These are phyloP conservation scores for Lactifluus rugatus DNA, from an alignment of 768 basidiomycete genomes.

Conservation along the genomic window DNA sequence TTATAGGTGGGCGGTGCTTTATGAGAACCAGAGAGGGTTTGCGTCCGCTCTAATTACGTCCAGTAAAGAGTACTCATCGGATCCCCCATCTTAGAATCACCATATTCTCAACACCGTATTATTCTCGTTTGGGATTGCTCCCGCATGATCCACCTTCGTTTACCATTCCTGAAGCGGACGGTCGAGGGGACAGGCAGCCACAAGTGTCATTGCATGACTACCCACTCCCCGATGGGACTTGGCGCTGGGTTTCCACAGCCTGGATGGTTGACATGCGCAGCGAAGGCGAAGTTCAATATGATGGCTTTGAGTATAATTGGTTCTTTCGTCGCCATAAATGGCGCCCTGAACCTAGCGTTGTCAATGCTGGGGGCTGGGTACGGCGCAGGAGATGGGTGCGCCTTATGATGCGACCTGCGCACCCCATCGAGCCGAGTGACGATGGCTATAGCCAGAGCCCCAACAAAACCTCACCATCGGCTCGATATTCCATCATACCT, in stretches of 20 bases:
- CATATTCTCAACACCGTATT: conserved; percentile 62
- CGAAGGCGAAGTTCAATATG: conserved; percentile 67
- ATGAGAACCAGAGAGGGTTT: conserved; percentile 79
- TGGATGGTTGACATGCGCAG: conserved; percentile 91
- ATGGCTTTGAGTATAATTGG: conserved; percentile 85
- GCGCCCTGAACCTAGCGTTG: conserved; percentile 49
- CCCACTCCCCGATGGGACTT: conserved; percentile 69
- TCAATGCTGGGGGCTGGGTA: conserved; percentile 65
- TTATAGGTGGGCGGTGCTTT: conserved; percentile 70
- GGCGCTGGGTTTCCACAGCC: conserved; percentile 69
- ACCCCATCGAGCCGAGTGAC: neutral
- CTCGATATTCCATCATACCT: neutral
- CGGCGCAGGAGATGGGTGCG: conserved; percentile 75
- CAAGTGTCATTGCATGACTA: conserved; percentile 51
- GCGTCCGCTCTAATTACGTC: neutral
- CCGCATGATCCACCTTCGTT: conserved; percentile 67
- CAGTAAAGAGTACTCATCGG: neutral
- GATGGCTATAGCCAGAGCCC: neutral
- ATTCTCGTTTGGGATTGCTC: conserved; percentile 59
- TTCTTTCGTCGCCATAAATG: conserved; percentile 57
- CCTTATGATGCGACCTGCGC: conserved; percentile 66
- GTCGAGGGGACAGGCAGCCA: conserved; percentile 35
- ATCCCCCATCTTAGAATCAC: conserved; percentile 35
- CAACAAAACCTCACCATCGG: neutral
- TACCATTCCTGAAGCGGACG: conserved; percentile 40